phyloP scores from a whole-genome alignment of 768 basidiomycete species.

The Calocera cornea region DNA sequence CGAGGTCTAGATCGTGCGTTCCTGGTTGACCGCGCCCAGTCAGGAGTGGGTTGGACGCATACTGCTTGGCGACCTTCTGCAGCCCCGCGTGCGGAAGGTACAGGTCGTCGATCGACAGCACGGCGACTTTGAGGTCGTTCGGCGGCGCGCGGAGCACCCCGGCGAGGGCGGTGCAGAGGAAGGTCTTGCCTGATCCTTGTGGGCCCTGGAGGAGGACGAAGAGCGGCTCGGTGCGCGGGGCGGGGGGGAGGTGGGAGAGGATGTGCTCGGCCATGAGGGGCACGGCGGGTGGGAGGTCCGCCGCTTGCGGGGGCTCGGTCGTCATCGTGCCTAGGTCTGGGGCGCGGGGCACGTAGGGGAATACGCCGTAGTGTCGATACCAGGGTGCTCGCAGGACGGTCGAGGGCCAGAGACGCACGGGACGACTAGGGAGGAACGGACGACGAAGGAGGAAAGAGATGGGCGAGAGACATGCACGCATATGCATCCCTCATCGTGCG shows the following conservation, averaged over 20 bases:
- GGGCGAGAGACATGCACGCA: not conserved
- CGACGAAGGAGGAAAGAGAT: not conserved
- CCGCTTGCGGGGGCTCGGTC: not conserved
- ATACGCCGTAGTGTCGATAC: not conserved
- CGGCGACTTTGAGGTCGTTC: constrained; percentile 40
- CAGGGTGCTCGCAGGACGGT: not conserved
- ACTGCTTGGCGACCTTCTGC: constrained; percentile 35
- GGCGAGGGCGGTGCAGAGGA: constrained; percentile 37
- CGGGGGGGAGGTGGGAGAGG: not conserved
- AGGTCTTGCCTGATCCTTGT: constrained; percentile 89
- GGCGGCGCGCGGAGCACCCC: constrained; percentile 28
- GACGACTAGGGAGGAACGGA: not conserved
- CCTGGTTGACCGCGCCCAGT: constrained; percentile 84
- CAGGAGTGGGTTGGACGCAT: constrained; percentile 53
- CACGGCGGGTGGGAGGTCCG: not conserved
- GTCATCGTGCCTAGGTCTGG: not conserved
- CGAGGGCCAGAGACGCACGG: not conserved
- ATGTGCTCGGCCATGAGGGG: not conserved
- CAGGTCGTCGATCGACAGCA: constrained; percentile 72
- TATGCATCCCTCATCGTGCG: not conserved
- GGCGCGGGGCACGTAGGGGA: not conserved
- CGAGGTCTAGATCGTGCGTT: constrained; percentile 72
- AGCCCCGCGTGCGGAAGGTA: constrained; percentile 64
- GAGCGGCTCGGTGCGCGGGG: constrained; percentile 35
- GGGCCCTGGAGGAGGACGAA: constrained; percentile 86